Evolutionary conservation across 345 rosid species (phyloP), one percentile per base, ranked within the genome.

Genomic region (Turritis glabra): DNA sequence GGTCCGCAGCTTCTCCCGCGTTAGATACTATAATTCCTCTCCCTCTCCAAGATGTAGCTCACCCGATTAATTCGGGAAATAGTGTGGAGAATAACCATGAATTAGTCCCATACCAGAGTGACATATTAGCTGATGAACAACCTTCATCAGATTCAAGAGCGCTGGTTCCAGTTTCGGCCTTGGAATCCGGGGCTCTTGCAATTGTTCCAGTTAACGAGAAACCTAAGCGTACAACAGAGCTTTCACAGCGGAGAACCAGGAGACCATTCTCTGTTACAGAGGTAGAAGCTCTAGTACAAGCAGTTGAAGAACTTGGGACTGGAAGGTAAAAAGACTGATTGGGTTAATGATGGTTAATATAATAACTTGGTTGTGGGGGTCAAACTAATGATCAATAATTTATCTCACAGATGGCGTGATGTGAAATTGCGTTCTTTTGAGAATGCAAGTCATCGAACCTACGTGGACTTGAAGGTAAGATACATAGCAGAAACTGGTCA

Each of bases 191-290:
- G 59, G 84, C 90, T 40, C 84, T 90, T 52, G 89, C 91, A 50
- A 67, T 85, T 69, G 81, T 92, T 79, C 92, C 92, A 40, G 62
- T 80, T 40, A 88, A 78, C 75, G 86, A 69, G 74, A 90, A 92
- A 84, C 59, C 65, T 59, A 89, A 79, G 72, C 93, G 89, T 48
- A 67, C 92, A 66, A 67, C 92, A 66, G 99, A 92, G 64, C 70
- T 84, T 78, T 88, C 85, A 64, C 97, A 89, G 78, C 98, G 99
- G 58, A 86, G 99, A 79, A 88, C 90, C 55, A 81, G 99, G 87
- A 89, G 99, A 77, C 99, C 99, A 25, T 96, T 96, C 83, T 90
- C 96, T 72, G 99, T 96, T 26, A 44, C 85, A 23, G 99, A 96
- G 86, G 99, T 96, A 66, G 98, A 92, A 85, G 94, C 98, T 65